Conservation (phyloP, 1,139 yeast genomes). For the Taphrina confusa region DNA sequence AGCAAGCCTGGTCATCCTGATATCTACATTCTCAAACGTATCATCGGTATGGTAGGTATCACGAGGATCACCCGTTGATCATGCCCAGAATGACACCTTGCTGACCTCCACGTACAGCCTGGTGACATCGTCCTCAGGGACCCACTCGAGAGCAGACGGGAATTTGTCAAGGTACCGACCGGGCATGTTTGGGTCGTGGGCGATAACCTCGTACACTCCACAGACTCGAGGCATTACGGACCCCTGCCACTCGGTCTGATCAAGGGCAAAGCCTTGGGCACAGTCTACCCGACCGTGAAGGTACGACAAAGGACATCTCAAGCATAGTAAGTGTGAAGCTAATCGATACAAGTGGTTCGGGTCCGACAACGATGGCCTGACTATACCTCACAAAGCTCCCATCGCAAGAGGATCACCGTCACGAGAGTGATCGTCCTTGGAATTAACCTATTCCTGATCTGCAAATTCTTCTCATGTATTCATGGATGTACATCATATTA, state of each 20-base stretch:
- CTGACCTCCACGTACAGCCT: conserved; percentile 10
- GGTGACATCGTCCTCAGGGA: conserved; percentile 25
- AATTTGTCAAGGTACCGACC: conserved; percentile 66
- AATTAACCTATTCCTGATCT: too few relatives aligned
- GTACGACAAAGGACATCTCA: background rate
- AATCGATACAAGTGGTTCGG: conserved; percentile 3
- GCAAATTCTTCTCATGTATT: too few relatives aligned
- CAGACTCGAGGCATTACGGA: conserved; percentile 87
- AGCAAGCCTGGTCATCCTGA: conserved; percentile 85
- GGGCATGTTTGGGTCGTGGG: conserved; percentile 99
- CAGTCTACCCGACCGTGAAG: conserved; percentile 15
- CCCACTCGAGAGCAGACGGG: conserved; percentile 36
- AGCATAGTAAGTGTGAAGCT: background rate
- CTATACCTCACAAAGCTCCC: conserved; percentile 17
- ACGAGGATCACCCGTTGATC: too few relatives aligned
- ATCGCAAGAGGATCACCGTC: conserved; percentile 1
- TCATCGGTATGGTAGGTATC: conserved; percentile 96
- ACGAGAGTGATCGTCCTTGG: too few relatives aligned
- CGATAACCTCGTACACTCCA: conserved; percentile 82
- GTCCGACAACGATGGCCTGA: background rate
- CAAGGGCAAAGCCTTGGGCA: conserved; percentile 65
- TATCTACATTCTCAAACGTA: conserved; percentile 84
- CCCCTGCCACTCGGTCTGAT: conserved; percentile 84
- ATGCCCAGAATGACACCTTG: too few relatives aligned
- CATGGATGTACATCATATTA: too few relatives aligned